Conservation (phyloP, 345 rosid genomes). For the Dipteronia dyeriana region DNA sequence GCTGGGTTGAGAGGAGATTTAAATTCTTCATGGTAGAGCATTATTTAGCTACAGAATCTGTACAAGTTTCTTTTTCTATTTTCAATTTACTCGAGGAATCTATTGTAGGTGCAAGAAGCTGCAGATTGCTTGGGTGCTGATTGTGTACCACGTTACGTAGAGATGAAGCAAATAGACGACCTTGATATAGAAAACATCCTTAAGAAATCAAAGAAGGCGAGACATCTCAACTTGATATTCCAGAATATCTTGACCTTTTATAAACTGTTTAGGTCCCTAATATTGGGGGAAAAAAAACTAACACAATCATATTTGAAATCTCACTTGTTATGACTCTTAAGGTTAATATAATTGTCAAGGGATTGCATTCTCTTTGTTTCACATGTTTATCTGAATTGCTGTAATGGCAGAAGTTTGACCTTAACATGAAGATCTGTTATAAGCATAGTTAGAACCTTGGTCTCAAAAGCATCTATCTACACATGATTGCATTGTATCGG, state of each 20-base stretch:
- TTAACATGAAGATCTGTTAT: background rate
- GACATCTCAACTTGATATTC: constrained; percentile 18
- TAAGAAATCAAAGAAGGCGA: constrained; percentile 55
- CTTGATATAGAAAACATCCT: constrained; percentile 51
- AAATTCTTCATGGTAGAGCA: background rate
- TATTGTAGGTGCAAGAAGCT: constrained; percentile 83
- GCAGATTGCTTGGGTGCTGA: constrained; percentile 92
- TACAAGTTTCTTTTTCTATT: background rate
- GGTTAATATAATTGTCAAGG: background rate
- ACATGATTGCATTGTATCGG: background rate
- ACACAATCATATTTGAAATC: background rate
- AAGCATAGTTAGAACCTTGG: background rate
- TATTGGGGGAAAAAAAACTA: background rate
- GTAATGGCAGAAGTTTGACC: background rate
- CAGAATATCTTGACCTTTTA: background rate
- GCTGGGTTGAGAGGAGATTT: background rate
- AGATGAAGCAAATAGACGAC: constrained; percentile 52
- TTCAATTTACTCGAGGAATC: constrained; percentile 3
- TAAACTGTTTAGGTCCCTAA: background rate
- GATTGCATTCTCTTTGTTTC: background rate
- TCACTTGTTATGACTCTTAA: background rate
- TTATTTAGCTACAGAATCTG: background rate
- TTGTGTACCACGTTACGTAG: constrained; percentile 71
- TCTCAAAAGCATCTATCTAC: background rate
- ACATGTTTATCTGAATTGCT: background rate